Evolutionary conservation across 495 filamentous ascomycete genomes (phyloP).

Genomic region (Podospora didyma): DNA sequence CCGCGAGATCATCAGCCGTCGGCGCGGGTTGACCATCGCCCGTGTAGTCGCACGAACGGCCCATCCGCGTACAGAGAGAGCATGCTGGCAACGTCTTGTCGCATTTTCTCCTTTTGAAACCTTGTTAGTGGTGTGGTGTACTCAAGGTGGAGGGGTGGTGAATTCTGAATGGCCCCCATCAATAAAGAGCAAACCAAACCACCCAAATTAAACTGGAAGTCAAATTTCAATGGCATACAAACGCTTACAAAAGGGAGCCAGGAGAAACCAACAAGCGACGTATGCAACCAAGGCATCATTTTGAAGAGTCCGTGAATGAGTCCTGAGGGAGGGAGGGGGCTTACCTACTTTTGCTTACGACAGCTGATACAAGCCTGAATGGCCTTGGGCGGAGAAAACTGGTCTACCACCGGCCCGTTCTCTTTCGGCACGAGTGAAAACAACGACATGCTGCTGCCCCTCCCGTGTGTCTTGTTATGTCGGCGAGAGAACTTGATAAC

Average conservation of each 20-base stretch:
- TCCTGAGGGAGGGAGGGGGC: neutral
- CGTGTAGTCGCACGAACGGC: constrained; percentile 39
- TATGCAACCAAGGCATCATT: neutral
- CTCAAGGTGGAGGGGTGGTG: neutral
- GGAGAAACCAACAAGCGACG: neutral
- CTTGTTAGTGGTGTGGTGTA: neutral
- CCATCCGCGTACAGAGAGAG: constrained; percentile 37
- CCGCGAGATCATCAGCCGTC: constrained; percentile 37
- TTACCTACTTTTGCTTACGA: constrained; percentile 37
- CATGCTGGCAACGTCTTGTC: constrained; percentile 44
- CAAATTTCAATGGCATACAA: too few relatives aligned
- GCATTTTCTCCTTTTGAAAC: constrained; percentile 35
- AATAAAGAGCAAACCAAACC: too few relatives aligned
- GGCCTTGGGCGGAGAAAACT: too few relatives aligned
- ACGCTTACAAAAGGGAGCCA: neutral
- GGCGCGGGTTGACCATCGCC: constrained; percentile 25
- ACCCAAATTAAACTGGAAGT: too few relatives aligned
- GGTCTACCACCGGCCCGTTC: too few relatives aligned
- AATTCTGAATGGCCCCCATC: neutral
- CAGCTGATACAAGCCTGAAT: constrained; percentile 11
- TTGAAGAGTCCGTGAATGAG: neutral
- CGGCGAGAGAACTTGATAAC: too few relatives aligned
- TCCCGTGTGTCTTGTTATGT: too few relatives aligned
- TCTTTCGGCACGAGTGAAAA: too few relatives aligned
- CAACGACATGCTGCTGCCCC: too few relatives aligned